These are phyloP conservation scores for Amaranthus palmeri DNA, from an alignment of 148 eudicot species.

Conservation along the genomic window DNA sequence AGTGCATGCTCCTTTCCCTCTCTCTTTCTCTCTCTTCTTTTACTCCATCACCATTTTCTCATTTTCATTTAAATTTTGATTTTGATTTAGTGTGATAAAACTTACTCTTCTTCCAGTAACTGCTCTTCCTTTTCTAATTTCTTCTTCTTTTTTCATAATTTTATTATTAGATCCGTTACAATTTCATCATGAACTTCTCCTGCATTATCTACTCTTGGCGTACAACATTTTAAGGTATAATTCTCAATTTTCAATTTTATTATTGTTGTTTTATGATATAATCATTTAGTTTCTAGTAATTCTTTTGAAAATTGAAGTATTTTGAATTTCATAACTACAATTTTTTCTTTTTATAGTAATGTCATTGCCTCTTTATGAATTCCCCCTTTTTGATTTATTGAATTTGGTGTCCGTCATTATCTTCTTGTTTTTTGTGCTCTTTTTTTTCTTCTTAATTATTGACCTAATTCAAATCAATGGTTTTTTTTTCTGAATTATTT, in stretches of 20 bases:
- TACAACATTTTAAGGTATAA: constrained; percentile 12
- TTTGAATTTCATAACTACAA: constrained; percentile 2
- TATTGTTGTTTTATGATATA: constrained; percentile 11
- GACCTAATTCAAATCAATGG: background rate
- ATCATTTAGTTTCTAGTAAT: background rate
- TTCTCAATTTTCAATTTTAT: background rate
- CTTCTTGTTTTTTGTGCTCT: constrained; percentile 25
- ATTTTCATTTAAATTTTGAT: background rate
- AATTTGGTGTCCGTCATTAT: constrained; percentile 12
- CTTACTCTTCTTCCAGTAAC: background rate
- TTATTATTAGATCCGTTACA: constrained; percentile 10
- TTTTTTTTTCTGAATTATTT: background rate
- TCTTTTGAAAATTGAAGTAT: background rate
- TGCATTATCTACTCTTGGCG: background rate
- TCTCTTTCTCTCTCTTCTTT: constrained; percentile 19
- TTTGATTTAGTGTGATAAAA: constrained; percentile 3
- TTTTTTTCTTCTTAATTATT: background rate
- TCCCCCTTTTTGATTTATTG: background rate
- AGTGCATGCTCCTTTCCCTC: constrained; percentile 38
- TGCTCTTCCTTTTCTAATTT: background rate
- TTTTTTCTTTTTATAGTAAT: background rate
- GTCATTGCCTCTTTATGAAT: background rate
- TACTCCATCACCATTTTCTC: constrained; percentile 5
- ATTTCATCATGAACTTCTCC: background rate
- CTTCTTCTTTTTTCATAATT: background rate